A percentile compares a stretch with the other conserved stretches of the same genome.
Conservation (phyloP, 169 alveolate genomes). For the Fabrea salina region DNA sequence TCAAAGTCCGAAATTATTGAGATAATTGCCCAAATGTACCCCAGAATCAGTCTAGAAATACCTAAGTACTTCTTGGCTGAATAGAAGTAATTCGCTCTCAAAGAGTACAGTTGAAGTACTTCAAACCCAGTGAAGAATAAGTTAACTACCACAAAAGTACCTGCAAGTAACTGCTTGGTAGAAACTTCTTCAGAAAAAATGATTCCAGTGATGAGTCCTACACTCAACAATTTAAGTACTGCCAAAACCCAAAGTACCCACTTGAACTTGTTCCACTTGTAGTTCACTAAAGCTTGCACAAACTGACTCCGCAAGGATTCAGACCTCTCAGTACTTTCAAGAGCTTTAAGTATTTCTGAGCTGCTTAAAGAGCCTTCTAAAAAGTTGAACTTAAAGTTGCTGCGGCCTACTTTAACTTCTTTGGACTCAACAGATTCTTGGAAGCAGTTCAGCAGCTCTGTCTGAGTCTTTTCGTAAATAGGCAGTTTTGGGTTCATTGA, state of each 20-base stretch:
- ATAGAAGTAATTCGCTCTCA: not conserved
- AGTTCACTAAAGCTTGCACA: conserved; percentile 8
- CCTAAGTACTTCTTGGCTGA: not conserved
- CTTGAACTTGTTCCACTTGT: not conserved
- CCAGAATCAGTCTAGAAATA: not conserved
- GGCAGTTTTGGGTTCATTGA: not conserved
- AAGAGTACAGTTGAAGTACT: not conserved
- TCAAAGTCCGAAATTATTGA: not conserved
- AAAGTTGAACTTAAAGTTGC: not conserved
- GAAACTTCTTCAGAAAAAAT: not conserved
- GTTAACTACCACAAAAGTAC: not conserved
- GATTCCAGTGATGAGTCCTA: not conserved
- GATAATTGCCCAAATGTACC: not conserved
- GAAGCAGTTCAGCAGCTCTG: not conserved
- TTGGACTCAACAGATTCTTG: not conserved
- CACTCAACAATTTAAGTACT: not conserved
- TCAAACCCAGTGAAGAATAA: not conserved
- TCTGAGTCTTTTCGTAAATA: no score
- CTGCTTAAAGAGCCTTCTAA: conserved; percentile 8
- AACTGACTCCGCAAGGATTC: conserved; percentile 13
- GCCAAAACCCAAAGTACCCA: not conserved
- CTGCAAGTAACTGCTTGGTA: not conserved
- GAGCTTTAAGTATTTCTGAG: not conserved
- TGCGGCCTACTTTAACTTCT: not conserved
- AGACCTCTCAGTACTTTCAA: not conserved